A percentile compares a stretch with the other conserved stretches of the same genome.
These are phyloP conservation scores for Schoenoplectus tabernaemontani DNA, from an alignment of 202 grass and related monocot genomes.

Conservation along the genomic window DNA sequence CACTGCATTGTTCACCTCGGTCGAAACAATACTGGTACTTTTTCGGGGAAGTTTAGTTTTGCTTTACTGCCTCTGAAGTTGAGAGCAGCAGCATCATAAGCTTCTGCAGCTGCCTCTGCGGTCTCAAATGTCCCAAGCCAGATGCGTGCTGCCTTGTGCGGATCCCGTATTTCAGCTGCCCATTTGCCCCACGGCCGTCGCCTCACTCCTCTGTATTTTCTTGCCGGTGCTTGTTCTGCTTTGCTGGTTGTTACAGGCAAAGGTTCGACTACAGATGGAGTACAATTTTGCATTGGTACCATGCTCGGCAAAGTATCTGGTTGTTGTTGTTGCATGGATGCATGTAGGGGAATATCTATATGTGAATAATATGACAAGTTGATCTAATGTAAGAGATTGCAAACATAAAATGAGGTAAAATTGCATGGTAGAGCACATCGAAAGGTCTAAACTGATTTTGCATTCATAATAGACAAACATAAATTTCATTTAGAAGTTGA, in stretches of 20 bases:
- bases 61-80: slow-evolving; percentile 60
- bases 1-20: background rate
- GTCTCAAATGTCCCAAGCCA: slow-evolving; percentile 91
- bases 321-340: background rate
- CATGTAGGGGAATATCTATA: background rate
- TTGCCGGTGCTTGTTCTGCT: background rate
- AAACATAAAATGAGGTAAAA: background rate
- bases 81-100: slow-evolving; percentile 69
- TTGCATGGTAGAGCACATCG: background rate
- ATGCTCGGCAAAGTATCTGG: background rate
- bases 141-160: slow-evolving; percentile 59
- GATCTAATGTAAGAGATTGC: background rate
- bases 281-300: background rate
- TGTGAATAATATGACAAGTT: background rate
- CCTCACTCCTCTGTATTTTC: slow-evolving; percentile 64
- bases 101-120: slow-evolving; percentile 60
- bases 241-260: background rate
- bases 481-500: too few relatives aligned
- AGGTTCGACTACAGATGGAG: background rate
- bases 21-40: background rate
- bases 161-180: slow-evolving; percentile 90
- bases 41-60: slow-evolving; percentile 85
- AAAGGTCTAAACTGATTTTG: background rate
- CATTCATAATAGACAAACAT: background rate
- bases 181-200: slow-evolving; percentile 81